Evolutionary conservation across 352 stramenopile genomes (phyloP).

Genomic region (Pythium biforme): DNA sequence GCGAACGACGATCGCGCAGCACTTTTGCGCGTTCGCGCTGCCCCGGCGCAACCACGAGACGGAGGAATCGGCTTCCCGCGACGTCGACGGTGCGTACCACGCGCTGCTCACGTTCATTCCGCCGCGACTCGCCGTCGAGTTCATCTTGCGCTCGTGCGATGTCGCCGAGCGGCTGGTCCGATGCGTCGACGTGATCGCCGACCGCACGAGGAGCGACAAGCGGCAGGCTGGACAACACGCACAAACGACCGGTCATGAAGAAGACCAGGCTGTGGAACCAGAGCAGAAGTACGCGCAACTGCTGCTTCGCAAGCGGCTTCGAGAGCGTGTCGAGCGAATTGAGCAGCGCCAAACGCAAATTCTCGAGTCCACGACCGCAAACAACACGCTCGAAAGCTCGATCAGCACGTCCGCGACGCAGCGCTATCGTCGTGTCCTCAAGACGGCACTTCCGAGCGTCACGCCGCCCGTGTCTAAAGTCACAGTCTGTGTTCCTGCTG

Average conservation of each 20-base stretch:
- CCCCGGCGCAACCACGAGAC: not conserved
- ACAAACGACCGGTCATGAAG: not conserved
- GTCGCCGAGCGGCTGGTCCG: conserved; percentile 9
- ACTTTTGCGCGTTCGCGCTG: conserved; percentile 23
- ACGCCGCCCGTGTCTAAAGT: not conserved
- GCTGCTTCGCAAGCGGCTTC: not conserved
- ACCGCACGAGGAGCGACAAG: not conserved
- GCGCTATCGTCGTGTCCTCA: conserved; percentile 8
- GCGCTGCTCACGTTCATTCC: conserved; percentile 20
- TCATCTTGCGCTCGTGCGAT: conserved; percentile 16
- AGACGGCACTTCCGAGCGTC: conserved; percentile 14
- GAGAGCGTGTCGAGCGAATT: not conserved
- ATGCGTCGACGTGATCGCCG: conserved; percentile 16
- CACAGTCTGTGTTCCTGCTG: conserved; percentile 8
- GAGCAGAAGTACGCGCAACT: conserved; percentile 12
- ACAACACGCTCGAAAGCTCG: not conserved
- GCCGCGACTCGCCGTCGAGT: conserved; percentile 16
- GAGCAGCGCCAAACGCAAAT: conserved; percentile 3
- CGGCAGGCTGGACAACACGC: not conserved
- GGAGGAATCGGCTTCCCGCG: not conserved
- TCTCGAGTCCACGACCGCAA: not conserved
- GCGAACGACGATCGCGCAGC: conserved; percentile 4
- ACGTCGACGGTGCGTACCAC: conserved; percentile 19
- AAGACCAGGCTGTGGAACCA: not conserved
- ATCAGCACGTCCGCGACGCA: conserved; percentile 1